Conservation (phyloP, 176 grass and related monocot genomes). For the Paspalum vaginatum region DNA sequence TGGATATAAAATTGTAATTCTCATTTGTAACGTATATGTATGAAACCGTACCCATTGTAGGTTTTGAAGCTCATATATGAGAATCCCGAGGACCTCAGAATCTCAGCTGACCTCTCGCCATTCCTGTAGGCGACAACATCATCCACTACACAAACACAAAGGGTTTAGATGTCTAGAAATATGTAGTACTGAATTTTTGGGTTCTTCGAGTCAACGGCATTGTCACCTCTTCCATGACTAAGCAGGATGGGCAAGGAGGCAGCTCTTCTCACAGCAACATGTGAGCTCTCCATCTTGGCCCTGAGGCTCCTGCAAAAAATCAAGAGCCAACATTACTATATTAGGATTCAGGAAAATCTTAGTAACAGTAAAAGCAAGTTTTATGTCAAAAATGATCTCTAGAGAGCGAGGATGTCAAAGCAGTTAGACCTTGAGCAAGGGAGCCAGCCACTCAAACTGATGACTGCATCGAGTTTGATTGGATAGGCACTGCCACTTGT, state of each 20-base stretch:
- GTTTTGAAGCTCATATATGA: constrained; percentile 65
- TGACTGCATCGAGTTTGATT: constrained; percentile 54
- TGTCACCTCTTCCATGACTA: constrained; percentile 79
- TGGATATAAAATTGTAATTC: not conserved
- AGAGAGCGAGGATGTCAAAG: not conserved
- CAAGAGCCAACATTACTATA: not conserved
- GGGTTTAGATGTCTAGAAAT: not conserved
- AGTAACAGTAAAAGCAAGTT: not conserved
- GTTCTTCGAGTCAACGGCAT: not conserved
- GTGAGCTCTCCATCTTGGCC: constrained; percentile 76
- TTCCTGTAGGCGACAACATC: constrained; percentile 85
- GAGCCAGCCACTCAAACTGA: constrained; percentile 94
- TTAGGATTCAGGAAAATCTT: not conserved
- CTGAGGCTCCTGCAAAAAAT: constrained; percentile 63
- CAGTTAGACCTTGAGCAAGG: constrained; percentile 85
- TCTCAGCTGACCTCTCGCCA: constrained; percentile 74
- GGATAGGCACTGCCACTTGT: constrained; percentile 68
- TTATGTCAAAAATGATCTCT: not conserved
- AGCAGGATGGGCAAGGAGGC: constrained; percentile 69
- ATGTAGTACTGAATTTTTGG: not conserved
- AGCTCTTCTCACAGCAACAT: constrained; percentile 65
- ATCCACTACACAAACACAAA: constrained; percentile 53
- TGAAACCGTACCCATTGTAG: constrained; percentile 68
- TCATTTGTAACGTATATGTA: not conserved
- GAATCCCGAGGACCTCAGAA: constrained; percentile 67